Evolutionary conservation across 345 rosid species (phyloP).

Genomic region (Eucalyptus pauciflora): DNA sequence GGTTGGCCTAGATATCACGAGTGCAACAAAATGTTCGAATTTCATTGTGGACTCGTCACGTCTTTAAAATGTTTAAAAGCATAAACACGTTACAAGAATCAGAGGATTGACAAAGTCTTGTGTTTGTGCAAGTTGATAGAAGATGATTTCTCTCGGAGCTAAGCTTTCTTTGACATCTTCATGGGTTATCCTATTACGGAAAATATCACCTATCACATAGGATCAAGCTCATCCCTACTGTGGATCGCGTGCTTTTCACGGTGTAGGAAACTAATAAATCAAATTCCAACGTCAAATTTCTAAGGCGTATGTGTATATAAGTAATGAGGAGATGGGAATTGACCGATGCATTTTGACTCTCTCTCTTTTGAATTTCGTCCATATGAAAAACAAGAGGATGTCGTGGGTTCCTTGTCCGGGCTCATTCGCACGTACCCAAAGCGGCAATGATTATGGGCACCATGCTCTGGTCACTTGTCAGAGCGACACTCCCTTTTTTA

Average conservation of each 20-base stretch:
- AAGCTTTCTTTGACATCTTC: neutral
- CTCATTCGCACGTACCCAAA: neutral
- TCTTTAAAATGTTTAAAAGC: neutral
- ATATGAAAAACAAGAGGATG: neutral
- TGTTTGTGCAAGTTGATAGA: neutral
- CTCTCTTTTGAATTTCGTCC: neutral
- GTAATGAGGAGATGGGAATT: neutral
- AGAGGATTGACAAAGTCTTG: too few relatives aligned
- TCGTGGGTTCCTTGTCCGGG: neutral
- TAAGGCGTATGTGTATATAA: too few relatives aligned
- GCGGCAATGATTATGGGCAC: neutral
- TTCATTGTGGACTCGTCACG: rapidly evolving
- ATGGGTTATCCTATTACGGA: neutral
- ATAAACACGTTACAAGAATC: neutral
- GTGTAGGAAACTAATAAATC: neutral
- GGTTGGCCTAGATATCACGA: neutral
- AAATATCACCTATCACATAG: neutral
- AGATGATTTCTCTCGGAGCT: neutral
- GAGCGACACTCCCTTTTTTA: neutral
- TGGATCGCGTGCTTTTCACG: neutral
- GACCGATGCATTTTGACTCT: neutral
- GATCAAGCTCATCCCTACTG: neutral
- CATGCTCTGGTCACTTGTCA: neutral
- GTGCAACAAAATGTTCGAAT: neutral
- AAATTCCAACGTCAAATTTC: neutral